Evolutionary conservation across 2,329 filamentous ascomycete species (phyloP).

Genomic region (Epichloe uncinata): DNA sequence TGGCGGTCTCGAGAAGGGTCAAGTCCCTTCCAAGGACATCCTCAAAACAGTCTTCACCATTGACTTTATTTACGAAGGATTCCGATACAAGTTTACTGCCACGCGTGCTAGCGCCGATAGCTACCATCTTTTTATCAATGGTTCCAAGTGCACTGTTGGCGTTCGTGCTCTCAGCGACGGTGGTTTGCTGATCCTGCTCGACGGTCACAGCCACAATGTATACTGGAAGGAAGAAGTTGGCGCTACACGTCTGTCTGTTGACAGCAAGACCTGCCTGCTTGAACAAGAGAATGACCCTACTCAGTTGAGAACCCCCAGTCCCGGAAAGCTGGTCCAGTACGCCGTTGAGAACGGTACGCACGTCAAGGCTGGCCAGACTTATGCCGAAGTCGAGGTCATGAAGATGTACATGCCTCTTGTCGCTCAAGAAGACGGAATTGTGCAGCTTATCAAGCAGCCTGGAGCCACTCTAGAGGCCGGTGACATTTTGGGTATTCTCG

Average conservation of each 20-base stretch:
- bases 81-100: conserved; percentile 94
- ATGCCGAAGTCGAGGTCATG: conserved; percentile 98
- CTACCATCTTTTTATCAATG: conserved; percentile 98
- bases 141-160: conserved; percentile 88
- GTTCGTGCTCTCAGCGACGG: conserved; percentile 88
- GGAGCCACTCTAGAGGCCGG: conserved; percentile 95
- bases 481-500: conserved; percentile 94
- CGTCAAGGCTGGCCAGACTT: conserved; percentile 81
- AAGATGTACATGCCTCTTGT: conserved; percentile 99
- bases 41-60: conserved; percentile 95
- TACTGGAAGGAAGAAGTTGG: conserved; percentile 99
- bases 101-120: conserved; percentile 85
- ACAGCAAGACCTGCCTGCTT: conserved; percentile 93
- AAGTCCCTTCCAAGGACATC: conserved; percentile 91
- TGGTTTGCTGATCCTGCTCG: conserved; percentile 79
- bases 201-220: conserved; percentile 89
- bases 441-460: conserved; percentile 98
- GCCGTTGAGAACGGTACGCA: conserved; percentile 91
- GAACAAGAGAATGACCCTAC: conserved; percentile 99
- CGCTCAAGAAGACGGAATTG: conserved; percentile 86
- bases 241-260: conserved; percentile 87
- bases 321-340: conserved; percentile 97
- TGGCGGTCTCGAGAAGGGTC: conserved; percentile 84
- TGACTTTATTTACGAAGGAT: conserved; percentile 97
- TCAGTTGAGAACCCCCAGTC: conserved; percentile 85